Evolutionary conservation across 768 basidiomycete genomes (phyloP), one percentile per base, ranked within the genome.

Genomic region (Tylopilus vinaceipallidus): DNA sequence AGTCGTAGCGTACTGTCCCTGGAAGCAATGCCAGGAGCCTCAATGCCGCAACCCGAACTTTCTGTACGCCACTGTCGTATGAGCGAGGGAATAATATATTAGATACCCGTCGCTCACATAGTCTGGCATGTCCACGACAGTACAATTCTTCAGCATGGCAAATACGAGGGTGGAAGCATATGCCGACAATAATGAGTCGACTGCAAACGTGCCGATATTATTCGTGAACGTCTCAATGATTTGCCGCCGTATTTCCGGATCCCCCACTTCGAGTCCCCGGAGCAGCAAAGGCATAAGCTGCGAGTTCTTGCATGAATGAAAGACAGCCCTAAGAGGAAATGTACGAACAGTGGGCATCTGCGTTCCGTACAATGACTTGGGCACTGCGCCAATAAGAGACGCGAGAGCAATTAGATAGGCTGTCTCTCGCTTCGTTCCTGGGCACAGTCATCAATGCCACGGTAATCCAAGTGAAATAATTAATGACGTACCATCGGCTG

Each of bases 231-330:
- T 87, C 45, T 88, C 82, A 48, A 98, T 88, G 42, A 94, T 85
- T 68, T 87, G 84, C 14, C 79, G 76, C 20, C 91, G 84, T 52
- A 95, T 82, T 23, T 80, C 76, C 9, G 79, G 68, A 63, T 92
- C 85, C 4, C 84, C 81, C 4, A 97, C 71, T 35, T 89, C 83
- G 16, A 98, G 79, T 4, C 91, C 88, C 14, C 88, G 88, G 36
- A 99, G 71, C 5, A 99, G 75, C 13, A 98, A 76, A 1, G 97
- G 94, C 56, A 98, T 80, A 12, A 98, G 79, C 95, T 98, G 58
- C 11, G n/a, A 16, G 29, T 23, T 35, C 33, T 43, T 42, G 14
- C 4, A 13, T 47, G 19, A 9, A 27, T 23, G 13, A 16, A 30
- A 24, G 22, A 22, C n/a, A n/a, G 7, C 24, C 23, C 16, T 8